Conservation (phyloP, 2,329 filamentous ascomycete species). For the Aspergillus nomiae region DNA sequence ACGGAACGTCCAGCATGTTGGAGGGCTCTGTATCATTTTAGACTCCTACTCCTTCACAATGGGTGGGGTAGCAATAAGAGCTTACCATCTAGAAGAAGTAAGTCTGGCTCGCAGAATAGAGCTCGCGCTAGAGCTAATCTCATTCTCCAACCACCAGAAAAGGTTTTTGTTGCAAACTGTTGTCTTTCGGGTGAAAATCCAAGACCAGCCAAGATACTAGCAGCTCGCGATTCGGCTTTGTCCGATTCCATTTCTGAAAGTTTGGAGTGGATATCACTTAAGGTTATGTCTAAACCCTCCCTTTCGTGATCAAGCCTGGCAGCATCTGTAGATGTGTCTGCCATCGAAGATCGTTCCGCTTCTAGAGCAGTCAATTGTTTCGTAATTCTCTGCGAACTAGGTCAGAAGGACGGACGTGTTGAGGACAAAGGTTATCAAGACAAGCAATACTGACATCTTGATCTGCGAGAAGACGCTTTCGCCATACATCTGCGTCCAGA, state of each 20-base stretch:
- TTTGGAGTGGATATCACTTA: slow-evolving; percentile 89
- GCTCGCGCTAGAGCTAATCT: slow-evolving; percentile 90
- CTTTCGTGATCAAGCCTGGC: slow-evolving; percentile 81
- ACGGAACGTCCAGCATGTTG: slow-evolving; percentile 99
- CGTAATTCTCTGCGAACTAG: slow-evolving; percentile 65
- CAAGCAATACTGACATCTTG: slow-evolving; percentile 65
- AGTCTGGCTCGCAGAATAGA: slow-evolving; percentile 95
- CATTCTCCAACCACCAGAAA: slow-evolving; percentile 99
- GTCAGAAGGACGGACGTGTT: neutral
- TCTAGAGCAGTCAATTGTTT: slow-evolving; percentile 77
- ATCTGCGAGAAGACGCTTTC: slow-evolving; percentile 88
- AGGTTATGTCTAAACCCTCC: slow-evolving; percentile 84
- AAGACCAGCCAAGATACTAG: slow-evolving; percentile 93
- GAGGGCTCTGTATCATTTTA: slow-evolving; percentile 71
- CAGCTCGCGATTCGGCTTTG: slow-evolving; percentile 92
- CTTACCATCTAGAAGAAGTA: slow-evolving; percentile 80
- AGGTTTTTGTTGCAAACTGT: slow-evolving; percentile 91
- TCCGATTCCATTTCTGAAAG: slow-evolving; percentile 98
- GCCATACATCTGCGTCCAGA: slow-evolving; percentile 96
- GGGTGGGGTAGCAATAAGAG: neutral
- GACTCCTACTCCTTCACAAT: slow-evolving; percentile 1
- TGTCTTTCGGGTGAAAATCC: slow-evolving; percentile 94
- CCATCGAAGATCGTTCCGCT: slow-evolving; percentile 72
- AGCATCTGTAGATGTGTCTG: slow-evolving; percentile 89
- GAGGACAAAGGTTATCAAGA: neutral